Evolutionary conservation across 1,139 yeast species (phyloP), one percentile per base, ranked within the genome.

Genomic region (Barnettozyma hawaiiensis): DNA sequence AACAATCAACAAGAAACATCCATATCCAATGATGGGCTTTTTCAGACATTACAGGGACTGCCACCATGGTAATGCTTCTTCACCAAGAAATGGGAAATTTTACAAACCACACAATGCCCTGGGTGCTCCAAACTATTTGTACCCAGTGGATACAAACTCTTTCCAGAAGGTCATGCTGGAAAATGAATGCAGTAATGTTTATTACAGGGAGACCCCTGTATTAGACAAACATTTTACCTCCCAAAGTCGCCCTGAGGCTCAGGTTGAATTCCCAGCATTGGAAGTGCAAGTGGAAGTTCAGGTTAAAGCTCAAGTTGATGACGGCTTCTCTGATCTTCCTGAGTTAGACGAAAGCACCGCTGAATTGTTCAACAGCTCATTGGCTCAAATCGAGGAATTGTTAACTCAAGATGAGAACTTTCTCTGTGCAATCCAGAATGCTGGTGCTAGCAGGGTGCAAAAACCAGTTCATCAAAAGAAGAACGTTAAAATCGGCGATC

Each of bases 11-110:
- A 20, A 8, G 19, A 22, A 22, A 5, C 27, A 33, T 9, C 21
- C 10, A n/a, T 33, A 33, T 33, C 36, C 36, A n/a, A 33, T 21
- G 28, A 33, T 21, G 36, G 36, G 27, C 6, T 33, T 33, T 27
- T 33, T 33, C 19, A 33, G 36, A 22, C 36, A 33, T 12, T 33
- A 21, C 27, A 22, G 22, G n/a, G 27, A 33, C 27, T 15, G 20
- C 9, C 36, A 33, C n/a, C 36, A 33, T 9, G 15, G 35, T 15
- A 28, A 9, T 28, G 19, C 27, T 8, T 5, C 27, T 16, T 11
- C 27, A 4, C 36, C 36, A 22, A 33, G 14, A 27, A 22, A 20
- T 3, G 18, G 7, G 27, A 33, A 33, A 20, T 21, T 3, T n/a
- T 33, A 33, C 27, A 21, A 14, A 2, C 19, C 26, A 33, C 16